Evolutionary conservation across 2,329 filamentous ascomycete genomes (phyloP), one percentile per base, ranked within the genome.

Genomic region (Didymella pomorum): DNA sequence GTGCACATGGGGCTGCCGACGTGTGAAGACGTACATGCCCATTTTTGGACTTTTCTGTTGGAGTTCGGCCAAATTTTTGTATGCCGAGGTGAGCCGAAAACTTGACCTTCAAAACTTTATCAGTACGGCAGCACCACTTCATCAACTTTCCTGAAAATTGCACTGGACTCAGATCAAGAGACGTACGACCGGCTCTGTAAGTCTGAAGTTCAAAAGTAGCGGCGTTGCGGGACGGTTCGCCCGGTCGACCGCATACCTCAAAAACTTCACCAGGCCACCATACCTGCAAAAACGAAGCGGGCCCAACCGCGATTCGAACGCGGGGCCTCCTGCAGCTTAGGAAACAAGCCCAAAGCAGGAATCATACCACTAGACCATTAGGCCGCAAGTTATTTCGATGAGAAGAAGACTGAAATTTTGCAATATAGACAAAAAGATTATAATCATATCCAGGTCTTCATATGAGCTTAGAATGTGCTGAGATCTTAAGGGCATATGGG

Each of bases 301-400:
- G 41, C 41, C 41, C 41, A 16, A 26, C 41, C 41, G 41, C 41
- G 41, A 43, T 43, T 43, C 41, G 41, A 43, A 43, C 41, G 41
- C 41, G 41, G 41, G 41, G 41, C 41, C 41, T 43, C 41, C 41
- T 43, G 41, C 41, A 43, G 23, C 21, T 26, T 43, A 16, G 39
- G 23, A 26, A 23, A 0, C 4, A 1, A 1, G 4, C 41, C 41
- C 41, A 43, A 43, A 43, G 41, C 41, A 43, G 41, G 41, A 43
- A 43, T 43, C 41, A 43, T 42, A 42, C 39, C 39, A 42, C 39
- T 42, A 42, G 39, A 42, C 39, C 39, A 42, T 42, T 23, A 42
- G 39, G 39, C 39, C 39, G 39, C 20, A 23, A 16, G 37, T 42
- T 42, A 16, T 42, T 39, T 39, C 20, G 39, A 42, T 42, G n/a